Base-by-base conservation (phyloP, 1,284 basidiomycete genomes). In the Apiotrichum siamense region DNA sequence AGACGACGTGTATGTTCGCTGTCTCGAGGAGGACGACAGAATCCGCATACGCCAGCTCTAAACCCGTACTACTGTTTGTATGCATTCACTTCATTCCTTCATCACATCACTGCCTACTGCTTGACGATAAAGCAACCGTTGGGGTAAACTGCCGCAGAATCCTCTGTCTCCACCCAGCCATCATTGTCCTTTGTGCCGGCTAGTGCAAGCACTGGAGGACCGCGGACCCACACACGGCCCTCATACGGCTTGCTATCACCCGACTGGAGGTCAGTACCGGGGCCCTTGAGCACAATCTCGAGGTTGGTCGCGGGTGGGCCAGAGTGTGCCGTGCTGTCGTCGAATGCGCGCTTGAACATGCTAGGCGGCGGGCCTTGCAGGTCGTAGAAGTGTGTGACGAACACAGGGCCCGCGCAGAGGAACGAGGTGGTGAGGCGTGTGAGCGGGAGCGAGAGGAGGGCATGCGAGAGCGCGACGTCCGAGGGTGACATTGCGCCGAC, bases 291-390 rank as follows among this genome's bases (percentile, higher is more conserved):
- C 5, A 68, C 3, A 3, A 74, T 61, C 52, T 75, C 73, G 26
- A 74, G 55, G 45, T 74, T 74, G 27, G 43, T 58, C 5, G 64
- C 62, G 5, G 72, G 72, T 4, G 72, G 62, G 21, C 73, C 73
- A 3, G 62, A 54, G 49, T 73, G 70, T 5, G 58, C 54, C 20
- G 51, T 50, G 17, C 36, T 41, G 12, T 31, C 44, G 18, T 47
- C 52, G 36, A 49, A 43, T 17, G 49, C 32, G 18, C 56, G 57
- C 41, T 53, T 51, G 25, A 54, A 44, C 9, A 55, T 37, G 49
- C 60, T 51, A 20, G 53, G 50, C 11, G 61, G 44, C 7, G 59
- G 60, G n/a, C 59, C 56, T 52, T 70, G 67, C 1, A 73, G 55
- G 54, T 72, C 69, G 56, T 68, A 65, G 50, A 65, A 69, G 60